Base-by-base conservation (phyloP, 1,139 yeast genomes). In the Yamadazyma atmosphaerica region DNA sequence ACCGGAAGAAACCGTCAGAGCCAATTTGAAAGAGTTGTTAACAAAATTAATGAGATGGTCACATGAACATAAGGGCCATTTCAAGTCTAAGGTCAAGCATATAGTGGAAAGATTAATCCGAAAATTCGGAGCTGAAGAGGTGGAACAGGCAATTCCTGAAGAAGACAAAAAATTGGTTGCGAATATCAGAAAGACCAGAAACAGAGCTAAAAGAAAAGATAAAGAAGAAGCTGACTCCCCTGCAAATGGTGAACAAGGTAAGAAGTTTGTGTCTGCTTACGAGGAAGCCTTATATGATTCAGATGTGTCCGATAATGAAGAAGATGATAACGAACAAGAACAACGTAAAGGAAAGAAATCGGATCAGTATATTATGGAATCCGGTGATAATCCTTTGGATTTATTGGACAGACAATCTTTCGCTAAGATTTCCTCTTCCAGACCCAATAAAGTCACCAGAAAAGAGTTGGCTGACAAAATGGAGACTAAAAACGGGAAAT, bases 41-140 rank as follows among this genome's bases (percentile, higher is more conserved):
- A 70, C 76, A 28, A 83, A 86, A 52, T 73, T 92, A 52, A 73
- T 92, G 77, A 81, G 81, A 49, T 90, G 98, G 95, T 87, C 96
- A 31, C 95, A 88, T 60, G 98, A 89, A 60, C 97, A 90, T 64
- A 87, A 87, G 55, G 95, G 95, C 30, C 96, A 89, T 56, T 90
- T 94, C 74, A 88, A 87, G 60, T 78, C 89, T 21, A 90, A 87
- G 63, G 94, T 92, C 32, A 88, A 88, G 67, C 97, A 92, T 56
- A 85, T 92, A 44, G 72, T 92, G 46, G 98, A 92, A 70, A 79
- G 98, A 55, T 71, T 92, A 55, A 79, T 92, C 39, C 80, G 98
- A 61, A 83, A 89, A 55, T 89, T 87, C 57, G 97, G 98, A 13
- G 77, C 79, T 47, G 97, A 89, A 27, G 77, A 70, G 27, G 77